These are phyloP conservation scores for Annulohypoxylon bovei DNA, from an alignment of 495 filamentous ascomycete species.

Conservation along the genomic window DNA sequence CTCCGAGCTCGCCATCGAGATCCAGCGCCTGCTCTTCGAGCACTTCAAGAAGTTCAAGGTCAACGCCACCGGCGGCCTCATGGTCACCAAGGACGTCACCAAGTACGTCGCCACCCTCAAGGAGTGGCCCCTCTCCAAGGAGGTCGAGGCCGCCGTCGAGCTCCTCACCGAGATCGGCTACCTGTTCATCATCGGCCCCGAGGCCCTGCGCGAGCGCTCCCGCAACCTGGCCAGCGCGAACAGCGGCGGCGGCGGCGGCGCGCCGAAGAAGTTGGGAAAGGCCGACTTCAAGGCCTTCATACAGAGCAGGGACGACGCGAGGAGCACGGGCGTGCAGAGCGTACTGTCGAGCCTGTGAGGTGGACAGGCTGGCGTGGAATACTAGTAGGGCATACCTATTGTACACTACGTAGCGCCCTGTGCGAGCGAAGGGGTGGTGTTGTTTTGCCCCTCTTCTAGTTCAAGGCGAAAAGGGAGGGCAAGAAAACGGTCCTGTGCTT, in stretches of 20 bases:
- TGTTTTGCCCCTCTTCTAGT: background rate
- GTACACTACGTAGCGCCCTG: background rate
- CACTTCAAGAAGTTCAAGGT: constrained; percentile 95
- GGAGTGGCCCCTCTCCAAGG: constrained; percentile 78
- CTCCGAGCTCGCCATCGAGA: constrained; percentile 84
- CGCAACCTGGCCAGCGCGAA: constrained; percentile 63
- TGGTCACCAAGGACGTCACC: constrained; percentile 95
- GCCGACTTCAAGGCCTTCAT: constrained; percentile 87
- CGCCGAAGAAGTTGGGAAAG: constrained; percentile 64
- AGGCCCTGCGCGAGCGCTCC: constrained; percentile 81
- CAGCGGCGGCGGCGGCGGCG: constrained; percentile 37
- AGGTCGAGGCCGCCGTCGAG: constrained; percentile 78
- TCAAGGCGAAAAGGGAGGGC: background rate
- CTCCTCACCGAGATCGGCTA: constrained; percentile 93
- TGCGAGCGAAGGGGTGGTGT: background rate
- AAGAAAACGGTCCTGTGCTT: constrained; percentile 1
- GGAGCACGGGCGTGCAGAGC: constrained; percentile 81
- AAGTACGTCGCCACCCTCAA: constrained; percentile 86
- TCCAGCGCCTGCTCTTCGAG: constrained; percentile 80
- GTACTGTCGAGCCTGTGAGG: constrained; percentile 66
- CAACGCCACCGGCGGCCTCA: constrained; percentile 88
- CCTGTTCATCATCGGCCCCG: constrained; percentile 91
- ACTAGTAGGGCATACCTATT: too few species aligned
- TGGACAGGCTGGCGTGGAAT: background rate
- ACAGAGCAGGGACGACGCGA: constrained; percentile 80